Percentiles rank a stretch among this genome's conserved stretches.
Conservation (phyloP, 2,329 filamentous ascomycete species). For the Alternaria incomplexa region DNA sequence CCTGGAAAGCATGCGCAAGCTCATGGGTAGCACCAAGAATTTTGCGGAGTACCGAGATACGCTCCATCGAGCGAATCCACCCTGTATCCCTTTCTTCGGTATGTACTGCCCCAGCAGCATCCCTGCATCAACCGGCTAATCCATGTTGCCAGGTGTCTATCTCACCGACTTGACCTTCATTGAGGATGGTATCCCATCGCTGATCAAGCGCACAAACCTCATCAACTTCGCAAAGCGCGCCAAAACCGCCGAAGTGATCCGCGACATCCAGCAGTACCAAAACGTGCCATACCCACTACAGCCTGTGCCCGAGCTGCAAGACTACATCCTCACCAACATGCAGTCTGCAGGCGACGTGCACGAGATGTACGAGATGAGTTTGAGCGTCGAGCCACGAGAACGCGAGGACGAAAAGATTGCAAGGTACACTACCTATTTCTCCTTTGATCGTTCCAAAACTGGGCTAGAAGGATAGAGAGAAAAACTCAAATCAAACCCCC, state of each 20-base stretch:
- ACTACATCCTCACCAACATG: slow-evolving; percentile 97
- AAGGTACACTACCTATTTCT: slow-evolving; percentile 65
- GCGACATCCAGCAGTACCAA: slow-evolving; percentile 98
- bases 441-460: slow-evolving; percentile 7
- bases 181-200: slow-evolving; percentile 94
- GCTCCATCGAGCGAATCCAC: slow-evolving; percentile 89
- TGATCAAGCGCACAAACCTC: slow-evolving; percentile 93
- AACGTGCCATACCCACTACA: slow-evolving; percentile 95
- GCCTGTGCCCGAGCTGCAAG: slow-evolving; percentile 87
- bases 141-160: slow-evolving; percentile 74
- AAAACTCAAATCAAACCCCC: not conserved
- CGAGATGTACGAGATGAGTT: slow-evolving; percentile 98
- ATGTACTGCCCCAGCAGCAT: slow-evolving; percentile 37
- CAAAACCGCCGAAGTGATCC: slow-evolving; percentile 97
- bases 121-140: not conserved
- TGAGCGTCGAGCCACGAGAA: slow-evolving; percentile 91
- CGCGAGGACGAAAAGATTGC: slow-evolving; percentile 99
- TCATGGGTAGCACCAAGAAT: slow-evolving; percentile 98
- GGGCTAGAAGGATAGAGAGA: slow-evolving; percentile 1
- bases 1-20: slow-evolving; percentile 86
- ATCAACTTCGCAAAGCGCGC: slow-evolving; percentile 99
- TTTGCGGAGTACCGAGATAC: slow-evolving; percentile 96
- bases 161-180: slow-evolving; percentile 98
- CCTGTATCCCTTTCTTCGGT: slow-evolving; percentile 99
- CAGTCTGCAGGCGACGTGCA: slow-evolving; percentile 93